phyloP scores from a whole-genome alignment of 2,329 filamentous ascomycete genomes.

The Paraconiothyrium sp. region DNA sequence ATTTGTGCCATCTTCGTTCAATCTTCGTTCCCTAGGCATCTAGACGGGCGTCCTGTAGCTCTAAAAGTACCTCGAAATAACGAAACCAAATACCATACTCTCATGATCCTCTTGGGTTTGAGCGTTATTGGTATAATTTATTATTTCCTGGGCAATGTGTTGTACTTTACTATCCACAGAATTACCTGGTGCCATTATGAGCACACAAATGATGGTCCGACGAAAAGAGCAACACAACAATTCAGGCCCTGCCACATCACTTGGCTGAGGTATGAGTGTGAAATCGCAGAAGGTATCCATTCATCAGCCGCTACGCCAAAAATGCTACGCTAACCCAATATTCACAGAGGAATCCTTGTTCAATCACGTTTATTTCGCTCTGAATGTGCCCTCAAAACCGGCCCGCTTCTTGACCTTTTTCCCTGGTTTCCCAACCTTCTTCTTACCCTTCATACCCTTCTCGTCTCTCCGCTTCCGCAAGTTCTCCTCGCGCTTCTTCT shows the following conservation, averaged over 20 bases:
- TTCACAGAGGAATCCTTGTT: neutral
- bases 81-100: too few species aligned
- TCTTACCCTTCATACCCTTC: constrained; percentile 74
- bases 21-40: neutral
- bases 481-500: constrained; percentile 61
- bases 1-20: constrained; percentile 24
- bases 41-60: neutral
- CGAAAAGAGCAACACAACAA: neutral
- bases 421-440: constrained; percentile 65
- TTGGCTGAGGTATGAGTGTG: neutral
- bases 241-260: neutral
- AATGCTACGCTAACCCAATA: constrained; percentile 17
- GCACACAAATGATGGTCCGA: neutral
- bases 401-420: constrained; percentile 59
- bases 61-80: neutral
- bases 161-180: neutral
- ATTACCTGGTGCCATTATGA: neutral
- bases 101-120: too few species aligned
- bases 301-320: constrained; percentile 12
- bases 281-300: constrained; percentile 14
- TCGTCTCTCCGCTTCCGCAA: constrained; percentile 79
- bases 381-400: constrained; percentile 74
- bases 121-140: too few species aligned
- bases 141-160: too few species aligned
- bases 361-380: constrained; percentile 47